These are phyloP conservation scores for Trichomonas vaginalis DNA, from an alignment of 208 protist genomes.

Conservation along the genomic window DNA sequence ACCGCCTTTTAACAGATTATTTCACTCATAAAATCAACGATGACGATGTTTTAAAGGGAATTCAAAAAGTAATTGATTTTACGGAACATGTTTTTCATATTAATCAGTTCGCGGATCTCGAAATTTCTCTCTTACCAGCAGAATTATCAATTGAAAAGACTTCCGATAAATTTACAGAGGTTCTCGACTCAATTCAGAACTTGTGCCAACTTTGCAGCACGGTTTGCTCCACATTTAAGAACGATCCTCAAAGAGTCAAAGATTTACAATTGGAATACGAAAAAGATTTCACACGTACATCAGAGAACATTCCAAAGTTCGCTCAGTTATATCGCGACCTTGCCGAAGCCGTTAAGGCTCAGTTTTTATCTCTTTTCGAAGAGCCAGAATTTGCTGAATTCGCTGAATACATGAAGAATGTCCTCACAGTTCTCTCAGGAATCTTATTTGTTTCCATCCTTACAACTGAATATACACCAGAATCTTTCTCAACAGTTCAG, in stretches of 20 bases:
- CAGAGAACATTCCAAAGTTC: not conserved
- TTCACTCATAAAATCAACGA: not conserved
- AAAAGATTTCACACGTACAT: not conserved
- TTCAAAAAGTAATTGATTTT: not conserved
- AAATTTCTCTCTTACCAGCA: not conserved
- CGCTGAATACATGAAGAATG: not conserved
- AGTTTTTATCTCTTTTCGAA: not conserved
- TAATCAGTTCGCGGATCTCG: not conserved
- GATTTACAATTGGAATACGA: not conserved
- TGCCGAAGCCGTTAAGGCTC: not conserved
- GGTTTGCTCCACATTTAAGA: not conserved
- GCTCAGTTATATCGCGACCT: not conserved
- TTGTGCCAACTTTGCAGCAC: not conserved
- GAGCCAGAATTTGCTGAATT: not conserved
- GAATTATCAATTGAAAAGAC: not conserved
- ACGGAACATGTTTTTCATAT: not conserved
- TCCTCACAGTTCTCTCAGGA: not conserved
- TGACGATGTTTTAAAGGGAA: not conserved
- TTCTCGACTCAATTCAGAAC: not conserved
- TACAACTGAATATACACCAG: not conserved
- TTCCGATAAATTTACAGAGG: not conserved
- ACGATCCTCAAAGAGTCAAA: not conserved
- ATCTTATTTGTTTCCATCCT: not conserved
- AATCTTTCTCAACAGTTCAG: not conserved
- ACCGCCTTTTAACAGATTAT: not conserved